Conservation (phyloP, 495 filamentous ascomycete genomes). For the Pyrenula massariospora region DNA sequence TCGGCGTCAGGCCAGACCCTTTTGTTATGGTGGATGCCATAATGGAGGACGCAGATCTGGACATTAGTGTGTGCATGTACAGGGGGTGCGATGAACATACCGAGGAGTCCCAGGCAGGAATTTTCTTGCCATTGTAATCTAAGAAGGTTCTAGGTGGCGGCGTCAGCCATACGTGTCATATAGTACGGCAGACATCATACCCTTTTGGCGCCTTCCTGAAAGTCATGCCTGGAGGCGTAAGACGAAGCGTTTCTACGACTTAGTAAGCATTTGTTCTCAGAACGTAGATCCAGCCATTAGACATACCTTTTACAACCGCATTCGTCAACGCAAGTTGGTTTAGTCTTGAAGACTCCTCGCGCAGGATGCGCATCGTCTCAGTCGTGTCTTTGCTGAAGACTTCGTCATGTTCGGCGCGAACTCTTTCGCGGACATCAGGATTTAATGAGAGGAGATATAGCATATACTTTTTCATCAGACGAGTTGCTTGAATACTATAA, state of each 20-base stretch:
- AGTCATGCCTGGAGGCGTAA: conserved; percentile 8
- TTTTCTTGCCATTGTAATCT: conserved; percentile 4
- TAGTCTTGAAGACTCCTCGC: conserved; percentile 3
- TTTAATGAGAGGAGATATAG: conserved; percentile 8
- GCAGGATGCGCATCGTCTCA: conserved; percentile 4
- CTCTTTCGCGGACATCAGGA: conserved; percentile 2
- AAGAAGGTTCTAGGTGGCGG: conserved; percentile 3
- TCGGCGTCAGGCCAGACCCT: conserved; percentile 8
- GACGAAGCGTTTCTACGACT: conserved; percentile 10
- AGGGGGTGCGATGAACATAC: not conserved
- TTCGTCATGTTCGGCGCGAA: conserved; percentile 7
- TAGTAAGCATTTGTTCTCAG: too few relatives aligned
- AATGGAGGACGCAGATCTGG: conserved; percentile 3
- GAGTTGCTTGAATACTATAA: too few relatives aligned
- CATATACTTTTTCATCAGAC: too few relatives aligned
- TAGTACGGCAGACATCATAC: not conserved
- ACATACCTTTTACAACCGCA: conserved; percentile 7
- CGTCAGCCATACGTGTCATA: not conserved
- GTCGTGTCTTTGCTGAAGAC: conserved; percentile 4
- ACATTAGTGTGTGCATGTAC: too few relatives aligned
- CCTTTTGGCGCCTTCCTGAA: conserved; percentile 1
- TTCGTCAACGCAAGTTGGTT: conserved; percentile 6
- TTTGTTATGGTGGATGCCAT: conserved; percentile 5
- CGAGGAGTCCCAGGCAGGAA: conserved; percentile 3
- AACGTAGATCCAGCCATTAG: too few relatives aligned